These are phyloP conservation scores for Salvia miltiorrhiza DNA, from an alignment of 257 asterid genomes.

Conservation along the genomic window DNA sequence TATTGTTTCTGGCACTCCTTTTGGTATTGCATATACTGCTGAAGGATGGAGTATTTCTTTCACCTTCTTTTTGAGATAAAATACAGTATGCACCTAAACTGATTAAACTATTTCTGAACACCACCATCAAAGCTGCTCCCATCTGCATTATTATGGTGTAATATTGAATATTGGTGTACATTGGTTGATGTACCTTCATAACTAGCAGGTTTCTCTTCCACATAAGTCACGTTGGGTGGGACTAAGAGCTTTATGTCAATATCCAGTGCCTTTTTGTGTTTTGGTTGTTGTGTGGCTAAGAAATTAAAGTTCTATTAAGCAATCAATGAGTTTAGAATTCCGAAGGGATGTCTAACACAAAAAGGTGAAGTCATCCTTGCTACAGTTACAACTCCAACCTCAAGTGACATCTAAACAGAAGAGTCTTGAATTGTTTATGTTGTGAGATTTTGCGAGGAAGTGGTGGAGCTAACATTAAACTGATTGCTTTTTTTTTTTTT, in stretches of 20 bases:
- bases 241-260: not conserved
- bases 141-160: constrained; percentile 2
- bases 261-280: not conserved
- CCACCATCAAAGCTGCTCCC: not conserved
- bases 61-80: not conserved
- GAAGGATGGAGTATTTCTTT: not conserved
- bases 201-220: not conserved
- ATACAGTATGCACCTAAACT: not conserved
- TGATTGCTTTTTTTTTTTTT: not conserved
- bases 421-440: not conserved
- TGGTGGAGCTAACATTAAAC: too few relatives aligned
- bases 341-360: not conserved
- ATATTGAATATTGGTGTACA: not conserved
- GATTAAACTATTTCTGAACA: constrained; percentile 7
- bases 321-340: not conserved
- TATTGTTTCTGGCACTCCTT: not conserved
- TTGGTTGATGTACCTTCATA: not conserved
- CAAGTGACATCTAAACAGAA: not conserved
- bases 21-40: not conserved
- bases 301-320: too few relatives aligned
- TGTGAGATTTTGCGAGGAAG: not conserved
- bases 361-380: not conserved
- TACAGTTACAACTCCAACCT: not conserved
- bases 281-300: not conserved
- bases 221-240: not conserved